phyloP scores from a whole-genome alignment of 345 rosid genomes.

The Boechera stricta region DNA sequence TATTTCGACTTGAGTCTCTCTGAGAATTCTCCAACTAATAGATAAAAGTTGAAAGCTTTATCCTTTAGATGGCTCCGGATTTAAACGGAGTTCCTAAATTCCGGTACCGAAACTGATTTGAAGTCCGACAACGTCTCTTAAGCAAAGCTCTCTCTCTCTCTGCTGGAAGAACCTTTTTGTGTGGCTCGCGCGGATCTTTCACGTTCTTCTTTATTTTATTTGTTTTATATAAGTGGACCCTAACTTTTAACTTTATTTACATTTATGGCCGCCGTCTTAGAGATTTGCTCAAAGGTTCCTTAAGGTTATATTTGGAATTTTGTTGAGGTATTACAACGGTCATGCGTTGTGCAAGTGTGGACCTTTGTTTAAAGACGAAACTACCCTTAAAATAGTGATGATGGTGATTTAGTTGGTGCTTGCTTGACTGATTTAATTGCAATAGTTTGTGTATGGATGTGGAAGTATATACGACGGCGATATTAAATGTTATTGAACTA shows the following conservation, averaged over 20 bases:
- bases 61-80: conserved; percentile 58
- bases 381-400: neutral
- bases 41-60: neutral
- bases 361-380: neutral
- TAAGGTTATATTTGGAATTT: conserved; percentile 44
- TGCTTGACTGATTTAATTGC: neutral
- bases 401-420: neutral
- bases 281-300: conserved; percentile 22
- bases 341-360: conserved; percentile 39
- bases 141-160: conserved; percentile 46
- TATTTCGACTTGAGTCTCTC: conserved; percentile 24
- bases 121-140: conserved; percentile 86
- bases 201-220: conserved; percentile 43
- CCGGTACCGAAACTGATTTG: conserved; percentile 67
- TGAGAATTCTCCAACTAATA: conserved; percentile 45
- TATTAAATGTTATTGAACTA: too few species aligned
- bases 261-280: conserved; percentile 43
- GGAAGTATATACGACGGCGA: too few species aligned
- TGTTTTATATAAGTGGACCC: conserved; percentile 35
- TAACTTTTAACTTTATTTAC: conserved; percentile 33
- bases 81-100: conserved; percentile 60
- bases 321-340: conserved; percentile 12
- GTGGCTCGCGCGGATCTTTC: conserved; percentile 61
- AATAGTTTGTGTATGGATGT: too few species aligned
- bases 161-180: conserved; percentile 48